Percentiles rank a stretch among this genome's conserved stretches.
Evolutionary conservation across 2,329 filamentous ascomycete species (phyloP).

Genomic region (Fusarium bulbicola): DNA sequence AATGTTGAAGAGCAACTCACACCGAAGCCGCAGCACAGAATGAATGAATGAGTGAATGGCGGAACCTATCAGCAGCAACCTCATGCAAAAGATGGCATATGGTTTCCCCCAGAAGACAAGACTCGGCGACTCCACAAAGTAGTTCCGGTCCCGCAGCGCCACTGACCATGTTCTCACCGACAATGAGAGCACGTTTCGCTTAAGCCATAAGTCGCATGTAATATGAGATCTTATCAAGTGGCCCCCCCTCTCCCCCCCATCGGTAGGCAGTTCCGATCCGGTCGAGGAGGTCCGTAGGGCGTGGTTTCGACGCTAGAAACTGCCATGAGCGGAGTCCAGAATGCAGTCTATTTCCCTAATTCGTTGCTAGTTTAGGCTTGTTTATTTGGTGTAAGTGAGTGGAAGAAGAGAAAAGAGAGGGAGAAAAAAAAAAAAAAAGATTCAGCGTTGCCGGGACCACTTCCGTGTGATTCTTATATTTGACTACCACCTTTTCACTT

Average conservation of each 20-base stretch:
- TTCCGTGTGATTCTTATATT: slow-evolving; percentile 8
- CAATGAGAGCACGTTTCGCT: neutral
- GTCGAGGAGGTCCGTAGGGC: slow-evolving; percentile 15
- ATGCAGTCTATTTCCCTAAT: slow-evolving; percentile 12
- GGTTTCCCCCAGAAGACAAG: neutral
- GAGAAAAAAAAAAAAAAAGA: neutral
- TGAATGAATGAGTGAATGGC: neutral
- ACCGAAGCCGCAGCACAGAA: neutral
- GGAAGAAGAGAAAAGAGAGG: neutral
- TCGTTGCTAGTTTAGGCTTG: neutral
- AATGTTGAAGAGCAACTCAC: neutral
- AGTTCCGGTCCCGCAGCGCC: slow-evolving; percentile 27
- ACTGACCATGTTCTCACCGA: slow-evolving; percentile 1
- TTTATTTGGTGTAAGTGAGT: neutral
- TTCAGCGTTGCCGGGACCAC: slow-evolving; percentile 18
- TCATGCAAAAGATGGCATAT: neutral
- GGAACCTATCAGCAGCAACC: neutral
- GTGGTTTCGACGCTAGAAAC: slow-evolving; percentile 16
- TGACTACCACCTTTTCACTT: neutral
- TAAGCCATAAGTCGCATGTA: neutral
- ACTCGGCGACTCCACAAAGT: slow-evolving; percentile 1
- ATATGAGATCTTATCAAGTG: neutral
- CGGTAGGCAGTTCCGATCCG: slow-evolving; percentile 26
- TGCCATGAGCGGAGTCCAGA: slow-evolving; percentile 10
- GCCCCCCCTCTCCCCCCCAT: neutral